phyloP scores from a whole-genome alignment of 2,329 filamentous ascomycete species.

The Beauveria brongniartii region DNA sequence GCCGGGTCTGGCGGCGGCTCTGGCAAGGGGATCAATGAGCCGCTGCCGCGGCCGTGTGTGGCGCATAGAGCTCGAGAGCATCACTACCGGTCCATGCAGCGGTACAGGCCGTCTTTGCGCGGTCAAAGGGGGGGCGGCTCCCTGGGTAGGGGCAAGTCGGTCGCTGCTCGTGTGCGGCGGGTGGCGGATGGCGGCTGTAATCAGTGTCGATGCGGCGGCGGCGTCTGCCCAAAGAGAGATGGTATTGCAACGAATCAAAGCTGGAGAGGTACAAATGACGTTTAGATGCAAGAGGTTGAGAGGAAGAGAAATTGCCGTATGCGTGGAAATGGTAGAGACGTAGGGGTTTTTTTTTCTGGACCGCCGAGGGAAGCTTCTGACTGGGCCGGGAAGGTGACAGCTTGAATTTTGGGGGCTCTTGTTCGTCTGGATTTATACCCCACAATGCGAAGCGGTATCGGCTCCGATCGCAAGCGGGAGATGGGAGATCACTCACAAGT shows the following conservation, averaged over 20 bases:
- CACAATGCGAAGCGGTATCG: constrained; percentile 10
- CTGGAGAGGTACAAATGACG: not conserved
- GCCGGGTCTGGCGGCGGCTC: not conserved
- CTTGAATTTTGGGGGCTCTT: not conserved
- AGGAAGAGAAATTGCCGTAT: not conserved
- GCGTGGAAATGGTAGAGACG: not conserved
- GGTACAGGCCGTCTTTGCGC: not conserved
- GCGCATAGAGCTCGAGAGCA: constrained; percentile 29
- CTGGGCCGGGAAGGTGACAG: constrained; percentile 2
- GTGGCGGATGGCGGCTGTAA: not conserved
- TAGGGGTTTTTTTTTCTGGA: not conserved
- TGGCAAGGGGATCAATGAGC: constrained; percentile 9
- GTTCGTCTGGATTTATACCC: not conserved
- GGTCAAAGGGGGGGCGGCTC: not conserved
- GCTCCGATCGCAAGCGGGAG: not conserved
- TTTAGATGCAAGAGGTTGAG: not conserved
- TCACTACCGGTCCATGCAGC: constrained; percentile 17
- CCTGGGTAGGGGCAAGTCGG: not conserved
- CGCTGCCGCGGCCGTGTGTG: constrained; percentile 24
- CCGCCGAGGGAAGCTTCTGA: constrained; percentile 3
- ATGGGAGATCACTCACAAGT: not conserved
- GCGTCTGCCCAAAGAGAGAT: not conserved
- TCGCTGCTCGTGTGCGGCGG: not conserved
- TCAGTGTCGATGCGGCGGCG: too few relatives aligned
- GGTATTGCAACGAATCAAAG: not conserved